Evolutionary conservation across 345 rosid species (phyloP).

Genomic region (Geranium brycei): DNA sequence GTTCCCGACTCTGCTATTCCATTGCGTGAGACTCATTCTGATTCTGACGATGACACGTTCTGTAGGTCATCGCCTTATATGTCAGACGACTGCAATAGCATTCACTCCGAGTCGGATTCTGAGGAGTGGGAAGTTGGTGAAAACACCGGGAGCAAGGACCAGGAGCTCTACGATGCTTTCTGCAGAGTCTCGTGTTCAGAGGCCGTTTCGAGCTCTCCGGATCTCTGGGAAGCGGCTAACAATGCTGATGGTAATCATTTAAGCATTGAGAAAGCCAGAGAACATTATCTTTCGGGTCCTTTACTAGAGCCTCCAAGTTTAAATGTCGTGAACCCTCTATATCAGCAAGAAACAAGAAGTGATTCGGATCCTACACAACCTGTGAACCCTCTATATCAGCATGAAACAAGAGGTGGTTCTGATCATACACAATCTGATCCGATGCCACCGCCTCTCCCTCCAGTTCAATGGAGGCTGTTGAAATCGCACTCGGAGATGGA

Average conservation of each 20-base stretch:
- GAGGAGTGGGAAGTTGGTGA: slow-evolving; percentile 77
- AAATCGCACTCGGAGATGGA: slow-evolving; percentile 23
- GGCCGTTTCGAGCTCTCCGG: slow-evolving; percentile 27
- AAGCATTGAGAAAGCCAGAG: slow-evolving; percentile 25
- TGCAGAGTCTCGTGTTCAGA: slow-evolving; percentile 25
- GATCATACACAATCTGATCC: slow-evolving; percentile 22
- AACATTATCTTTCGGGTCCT: slow-evolving; percentile 19
- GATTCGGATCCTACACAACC: slow-evolving; percentile 11
- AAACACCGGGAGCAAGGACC: slow-evolving; percentile 34
- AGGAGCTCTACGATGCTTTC: slow-evolving; percentile 32
- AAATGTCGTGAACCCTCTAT: slow-evolving; percentile 27
- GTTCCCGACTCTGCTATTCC: slow-evolving; percentile 50
- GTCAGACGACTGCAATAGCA: slow-evolving; percentile 58
- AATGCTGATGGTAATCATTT: slow-evolving; percentile 7
- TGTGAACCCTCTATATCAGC: slow-evolving; percentile 19
- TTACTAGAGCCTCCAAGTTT: slow-evolving; percentile 46
- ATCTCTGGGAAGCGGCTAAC: slow-evolving; percentile 12
- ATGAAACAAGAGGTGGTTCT: slow-evolving; percentile 14
- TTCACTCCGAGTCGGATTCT: slow-evolving; percentile 52
- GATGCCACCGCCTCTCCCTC: slow-evolving; percentile 67
- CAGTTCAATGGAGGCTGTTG: slow-evolving; percentile 50
- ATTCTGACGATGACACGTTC: slow-evolving; percentile 77
- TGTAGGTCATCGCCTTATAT: slow-evolving; percentile 62
- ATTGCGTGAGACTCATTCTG: slow-evolving; percentile 21
- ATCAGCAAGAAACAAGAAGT: slow-evolving; percentile 14